Evolutionary conservation across 352 stramenopile species (phyloP).

Genomic region (Phytophthora crassamura): DNA sequence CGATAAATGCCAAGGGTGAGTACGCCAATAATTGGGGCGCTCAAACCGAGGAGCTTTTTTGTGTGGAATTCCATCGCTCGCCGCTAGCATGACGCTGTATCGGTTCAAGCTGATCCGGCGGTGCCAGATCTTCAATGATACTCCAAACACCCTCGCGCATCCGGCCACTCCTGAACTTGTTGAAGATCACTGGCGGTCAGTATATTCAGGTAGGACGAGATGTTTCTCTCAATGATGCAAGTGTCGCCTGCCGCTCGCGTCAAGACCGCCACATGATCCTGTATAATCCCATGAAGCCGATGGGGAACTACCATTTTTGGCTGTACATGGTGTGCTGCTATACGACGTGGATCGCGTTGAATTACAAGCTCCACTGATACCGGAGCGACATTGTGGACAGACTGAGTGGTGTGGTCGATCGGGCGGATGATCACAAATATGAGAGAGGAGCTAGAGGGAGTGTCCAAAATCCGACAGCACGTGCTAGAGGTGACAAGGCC

Average conservation of each 20-base stretch:
- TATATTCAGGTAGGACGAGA: not conserved
- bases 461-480: not conserved
- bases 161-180: not conserved
- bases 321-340: not conserved
- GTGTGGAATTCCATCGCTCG: not conserved
- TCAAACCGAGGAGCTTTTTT: not conserved
- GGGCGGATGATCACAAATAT: not conserved
- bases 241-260: not conserved
- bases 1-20: not conserved
- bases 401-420: not conserved
- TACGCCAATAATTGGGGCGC: not conserved
- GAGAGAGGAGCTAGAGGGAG: not conserved
- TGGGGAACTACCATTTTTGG: not conserved
- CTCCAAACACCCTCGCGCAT: not conserved
- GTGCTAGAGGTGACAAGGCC: no score
- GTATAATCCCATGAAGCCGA: conserved; percentile 1
- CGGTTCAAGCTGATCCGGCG: not conserved
- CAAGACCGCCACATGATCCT: not conserved
- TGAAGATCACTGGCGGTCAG: not conserved
- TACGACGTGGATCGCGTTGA: not conserved
- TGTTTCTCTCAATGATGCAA: not conserved
- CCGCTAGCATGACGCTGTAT: not conserved
- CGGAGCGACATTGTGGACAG: not conserved
- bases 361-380: not conserved
- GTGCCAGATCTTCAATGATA: not conserved